phyloP scores from a whole-genome alignment of 106 monocot species.

The Dioscorea alata region DNA sequence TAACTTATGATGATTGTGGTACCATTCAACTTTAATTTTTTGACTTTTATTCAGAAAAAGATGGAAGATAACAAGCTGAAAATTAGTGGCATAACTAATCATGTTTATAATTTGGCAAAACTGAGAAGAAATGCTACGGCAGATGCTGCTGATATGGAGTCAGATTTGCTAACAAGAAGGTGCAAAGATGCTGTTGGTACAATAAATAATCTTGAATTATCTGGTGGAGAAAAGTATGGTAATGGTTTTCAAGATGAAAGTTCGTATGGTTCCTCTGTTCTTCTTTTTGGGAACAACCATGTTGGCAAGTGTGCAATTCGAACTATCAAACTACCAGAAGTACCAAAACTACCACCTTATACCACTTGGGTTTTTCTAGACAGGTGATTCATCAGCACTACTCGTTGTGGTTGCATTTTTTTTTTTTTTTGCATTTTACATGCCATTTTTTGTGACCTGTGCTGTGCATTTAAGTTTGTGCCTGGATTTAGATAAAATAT shows the following conservation, averaged over 20 bases:
- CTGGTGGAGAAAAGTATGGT: constrained; percentile 49
- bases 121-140: constrained; percentile 29
- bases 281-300: constrained; percentile 65
- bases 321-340: constrained; percentile 69
- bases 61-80: constrained; percentile 85
- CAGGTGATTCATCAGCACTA: constrained; percentile 37
- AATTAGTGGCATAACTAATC: constrained; percentile 48
- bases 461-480: too few relatives aligned
- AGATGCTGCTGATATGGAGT: constrained; percentile 20
- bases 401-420: background rate
- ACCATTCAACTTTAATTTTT: background rate
- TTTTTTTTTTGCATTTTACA: background rate
- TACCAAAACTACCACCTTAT: constrained; percentile 81
- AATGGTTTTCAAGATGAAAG: constrained; percentile 57
- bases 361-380: constrained; percentile 99
- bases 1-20: background rate
- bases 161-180: constrained; percentile 69
- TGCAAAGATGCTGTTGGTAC: constrained; percentile 64
- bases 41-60: constrained; percentile 51
- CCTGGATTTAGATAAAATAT: too few relatives aligned
- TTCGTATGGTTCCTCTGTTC: constrained; percentile 50
- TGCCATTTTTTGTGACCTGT: too few relatives aligned
- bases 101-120: constrained; percentile 48
- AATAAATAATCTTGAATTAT: constrained; percentile 46
- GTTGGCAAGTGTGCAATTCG: constrained; percentile 62